Percentiles rank a stretch among this genome's conserved stretches.
phyloP scores from a whole-genome alignment of 2,329 filamentous ascomycete genomes.

The Fusarium succisae region DNA sequence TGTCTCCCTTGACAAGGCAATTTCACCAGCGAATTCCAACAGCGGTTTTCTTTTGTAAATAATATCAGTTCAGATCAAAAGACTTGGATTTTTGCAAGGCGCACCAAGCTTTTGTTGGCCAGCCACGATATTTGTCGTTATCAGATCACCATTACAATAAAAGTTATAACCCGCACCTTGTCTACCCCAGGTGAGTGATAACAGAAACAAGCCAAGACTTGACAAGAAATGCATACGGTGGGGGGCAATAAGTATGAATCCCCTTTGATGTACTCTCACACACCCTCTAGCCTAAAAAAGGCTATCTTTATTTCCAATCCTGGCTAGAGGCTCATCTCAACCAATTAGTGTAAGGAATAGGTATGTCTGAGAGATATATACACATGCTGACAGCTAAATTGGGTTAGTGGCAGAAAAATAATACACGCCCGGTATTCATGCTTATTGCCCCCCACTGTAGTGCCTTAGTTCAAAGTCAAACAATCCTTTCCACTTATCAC shows the following conservation, averaged over 20 bases:
- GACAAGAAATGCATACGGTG: not conserved
- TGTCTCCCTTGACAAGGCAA: constrained; percentile 1
- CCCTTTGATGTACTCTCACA: too few relatives aligned
- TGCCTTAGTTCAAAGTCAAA: not conserved
- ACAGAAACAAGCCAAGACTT: not conserved
- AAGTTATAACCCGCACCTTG: not conserved
- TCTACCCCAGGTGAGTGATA: too few relatives aligned
- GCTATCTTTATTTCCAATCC: too few relatives aligned
- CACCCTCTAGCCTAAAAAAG: too few relatives aligned
- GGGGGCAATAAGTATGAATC: too few relatives aligned
- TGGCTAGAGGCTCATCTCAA: too few relatives aligned
- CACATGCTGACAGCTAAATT: too few relatives aligned
- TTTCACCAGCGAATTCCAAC: not conserved
- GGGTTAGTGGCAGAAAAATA: too few relatives aligned
- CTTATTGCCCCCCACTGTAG: too few relatives aligned
- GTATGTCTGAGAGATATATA: too few relatives aligned
- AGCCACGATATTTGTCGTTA: not conserved
- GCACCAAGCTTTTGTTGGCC: not conserved
- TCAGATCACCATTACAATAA: not conserved
- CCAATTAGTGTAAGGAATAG: too few relatives aligned
- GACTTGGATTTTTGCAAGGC: not conserved
- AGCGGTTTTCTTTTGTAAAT: not conserved
- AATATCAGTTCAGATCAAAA: not conserved
- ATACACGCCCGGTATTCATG: too few relatives aligned
- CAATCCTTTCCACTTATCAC: not conserved